A percentile compares a stretch with the other conserved stretches of the same genome.
Conservation (phyloP, 345 rosid species). For the Erodium maritimum region DNA sequence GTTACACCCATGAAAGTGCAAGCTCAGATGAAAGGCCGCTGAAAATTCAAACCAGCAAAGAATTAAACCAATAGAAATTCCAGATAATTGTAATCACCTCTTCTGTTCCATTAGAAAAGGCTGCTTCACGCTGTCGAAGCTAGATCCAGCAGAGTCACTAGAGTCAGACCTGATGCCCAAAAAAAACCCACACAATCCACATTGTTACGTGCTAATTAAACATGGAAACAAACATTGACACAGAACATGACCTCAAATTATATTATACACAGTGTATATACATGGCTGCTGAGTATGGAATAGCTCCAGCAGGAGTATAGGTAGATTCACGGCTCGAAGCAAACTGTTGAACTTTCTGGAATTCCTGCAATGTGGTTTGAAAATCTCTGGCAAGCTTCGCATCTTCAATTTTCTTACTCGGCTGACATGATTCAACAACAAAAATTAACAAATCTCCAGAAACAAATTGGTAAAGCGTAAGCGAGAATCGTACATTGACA, state of each 20-base stretch:
- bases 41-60: not conserved
- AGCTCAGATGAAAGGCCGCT: not conserved
- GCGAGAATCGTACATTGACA: conserved; percentile 20
- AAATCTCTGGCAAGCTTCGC: conserved; percentile 66
- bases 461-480: no score
- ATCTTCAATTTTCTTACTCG: conserved; percentile 51
- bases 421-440: conserved; percentile 13
- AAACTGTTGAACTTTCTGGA: conserved; percentile 58
- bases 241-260: not conserved
- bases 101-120: conserved; percentile 41
- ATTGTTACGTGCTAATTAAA: not conserved
- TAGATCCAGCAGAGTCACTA: conserved; percentile 14
- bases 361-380: conserved; percentile 44
- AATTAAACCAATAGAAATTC: not conserved
- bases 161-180: conserved; percentile 28
- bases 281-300: conserved; percentile 22
- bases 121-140: conserved; percentile 25
- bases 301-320: conserved; percentile 39
- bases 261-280: conserved; percentile 5
- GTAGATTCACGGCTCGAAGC: conserved; percentile 55
- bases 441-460: not conserved
- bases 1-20: not conserved
- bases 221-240: not conserved
- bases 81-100: conserved; percentile 16
- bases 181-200: conserved; percentile 1